Base-by-base conservation (phyloP, 1,284 basidiomycete species). In the Rhodotorula glutinis region DNA sequence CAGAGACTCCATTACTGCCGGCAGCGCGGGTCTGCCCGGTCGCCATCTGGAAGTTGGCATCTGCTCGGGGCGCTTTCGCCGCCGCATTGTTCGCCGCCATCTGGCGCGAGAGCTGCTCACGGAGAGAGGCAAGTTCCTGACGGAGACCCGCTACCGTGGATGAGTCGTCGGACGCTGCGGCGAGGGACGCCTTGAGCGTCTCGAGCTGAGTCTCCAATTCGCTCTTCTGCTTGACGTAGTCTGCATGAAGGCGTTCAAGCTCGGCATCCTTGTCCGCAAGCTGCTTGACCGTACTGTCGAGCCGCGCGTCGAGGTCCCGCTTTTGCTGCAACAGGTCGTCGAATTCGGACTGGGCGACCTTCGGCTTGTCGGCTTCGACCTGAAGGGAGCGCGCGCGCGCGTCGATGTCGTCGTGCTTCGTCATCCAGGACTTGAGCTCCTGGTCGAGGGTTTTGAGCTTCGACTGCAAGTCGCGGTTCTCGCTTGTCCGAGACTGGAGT, bases 21-120 rank as follows among this genome's bases (percentile, higher is more conserved):
- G 40, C 3, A 16, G 51, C 49, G 29, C 64, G 71, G 75, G 53
- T 59, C 81, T 83, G 47, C 79, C 76, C 71, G 84, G 86, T 63
- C 81, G 73, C 62, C 73, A 83, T 53, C 84, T 79, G 66, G 87
- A 88, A 73, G 44, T 67, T 60, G 27, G 60, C 69, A 11, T 73
- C 72, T 58, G 90, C 81, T 41, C 82, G 83, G 4, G 68, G 66
- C 21, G 64, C 67, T 60, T 72, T 74, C 53, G 58, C 64, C 1
- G 71, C 59, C 3, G 63, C 49, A 57, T 72, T 74, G 61, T 91
- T 91, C 73, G 94, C 84, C 9, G 95, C 92, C 76, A 92, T 92
- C 27, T 93, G 88, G 40, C 96, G 87, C 76, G 94, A 93, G 72
- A 98, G 87, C 78, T 98, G 95, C 78, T 98, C 96, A 67, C 92